These are phyloP conservation scores for Mortierella alpina DNA, from an alignment of 192 early-diverging fungal genomes.

Conservation along the genomic window DNA sequence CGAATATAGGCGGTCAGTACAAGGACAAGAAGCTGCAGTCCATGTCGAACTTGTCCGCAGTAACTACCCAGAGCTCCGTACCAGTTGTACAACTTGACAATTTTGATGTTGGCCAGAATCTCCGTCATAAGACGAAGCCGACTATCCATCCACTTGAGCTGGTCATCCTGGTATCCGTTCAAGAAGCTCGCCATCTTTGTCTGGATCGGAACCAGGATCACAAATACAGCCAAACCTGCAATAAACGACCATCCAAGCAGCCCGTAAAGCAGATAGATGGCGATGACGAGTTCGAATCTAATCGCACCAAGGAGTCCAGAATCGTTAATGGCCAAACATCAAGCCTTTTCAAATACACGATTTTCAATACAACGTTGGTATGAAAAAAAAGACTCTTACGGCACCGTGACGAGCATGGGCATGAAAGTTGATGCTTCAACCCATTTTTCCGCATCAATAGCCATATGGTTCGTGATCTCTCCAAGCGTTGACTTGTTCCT, in stretches of 20 bases:
- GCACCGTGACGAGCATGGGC: conserved; percentile 8
- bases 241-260: conserved; percentile 34
- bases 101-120: conserved; percentile 32
- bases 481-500: conserved; percentile 16
- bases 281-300: neutral
- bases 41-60: neutral
- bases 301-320: too few relatives aligned
- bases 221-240: conserved; percentile 11
- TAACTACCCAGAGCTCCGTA: neutral
- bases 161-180: conserved; percentile 9
- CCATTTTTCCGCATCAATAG: conserved; percentile 41
- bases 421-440: conserved; percentile 1
- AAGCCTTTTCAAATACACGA: too few relatives aligned
- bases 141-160: conserved; percentile 23
- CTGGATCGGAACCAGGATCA: conserved; percentile 27
- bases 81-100: conserved; percentile 45
- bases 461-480: conserved; percentile 39
- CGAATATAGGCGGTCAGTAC: neutral
- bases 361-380: too few relatives aligned
- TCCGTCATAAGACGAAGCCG: conserved; percentile 36
- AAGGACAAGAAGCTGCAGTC: neutral
- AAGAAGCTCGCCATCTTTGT: conserved; percentile 16
- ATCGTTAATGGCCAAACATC: too few relatives aligned
- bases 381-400: conserved; percentile 9
- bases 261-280: conserved; percentile 6